Evolutionary conservation across 768 basidiomycete genomes (phyloP), one percentile per base, ranked within the genome.

Genomic region (Lactarius deliciosus): DNA sequence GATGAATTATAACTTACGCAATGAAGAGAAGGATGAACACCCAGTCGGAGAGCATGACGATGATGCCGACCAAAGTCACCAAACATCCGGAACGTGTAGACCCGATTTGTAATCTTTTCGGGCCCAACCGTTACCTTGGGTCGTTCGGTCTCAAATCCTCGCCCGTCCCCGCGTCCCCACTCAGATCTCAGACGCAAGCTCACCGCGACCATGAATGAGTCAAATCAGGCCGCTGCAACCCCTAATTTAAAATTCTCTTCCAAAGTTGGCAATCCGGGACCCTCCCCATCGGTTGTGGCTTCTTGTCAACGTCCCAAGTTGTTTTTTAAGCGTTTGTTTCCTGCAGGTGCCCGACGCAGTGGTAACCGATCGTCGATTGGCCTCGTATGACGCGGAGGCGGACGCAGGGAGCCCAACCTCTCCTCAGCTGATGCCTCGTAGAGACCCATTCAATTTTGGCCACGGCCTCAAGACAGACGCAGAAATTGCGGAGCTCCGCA

Each of bases 391-490:
- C 43, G 47, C 30, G 16, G 72, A 77, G 59, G 32, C 83, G 13
- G 76, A 79, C 64, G 38, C 84, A 32, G 86, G 86, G 73, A 77
- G 75, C 71, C 58, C 66, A 74, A 73, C 45, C 76, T 79, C 30
- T 74, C 78, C 28, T 74, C 76, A 13, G 73, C 73, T 63, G 72
- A 77, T 61, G 50, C 77, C 60, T 74, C 77, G 28, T 5, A 61
- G 40, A 28, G 91, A 94, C 77, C 91, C 92, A 3, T 94, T 82
- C 77, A 83, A 79, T 68, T 80, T 93, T 72, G 83, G 83, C 62
- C 80, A 77, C 67, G 87, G 85, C 13, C 66, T 90, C 66, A 82
- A 88, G 71, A 78, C 85, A 11, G 85, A 88, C 53, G 82, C 82
- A 45, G 82, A 91, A 70, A 83, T 94, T 55, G 75, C 78, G n/a